Percentiles rank a stretch among this genome's conserved stretches.
These are phyloP conservation scores for Hypoxylon perforatum DNA, from an alignment of 495 filamentous ascomycete species.

Conservation along the genomic window DNA sequence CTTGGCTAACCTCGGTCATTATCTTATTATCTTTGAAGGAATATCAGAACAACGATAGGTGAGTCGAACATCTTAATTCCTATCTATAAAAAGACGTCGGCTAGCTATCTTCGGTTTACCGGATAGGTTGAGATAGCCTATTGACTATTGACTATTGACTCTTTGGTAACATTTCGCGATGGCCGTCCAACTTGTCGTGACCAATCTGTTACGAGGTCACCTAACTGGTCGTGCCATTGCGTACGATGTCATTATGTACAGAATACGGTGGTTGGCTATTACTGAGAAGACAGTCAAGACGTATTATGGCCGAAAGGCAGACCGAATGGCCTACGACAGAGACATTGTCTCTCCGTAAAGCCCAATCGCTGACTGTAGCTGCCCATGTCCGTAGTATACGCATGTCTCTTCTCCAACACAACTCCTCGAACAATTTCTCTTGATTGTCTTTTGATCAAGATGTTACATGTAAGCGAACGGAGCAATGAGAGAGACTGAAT, in stretches of 20 bases:
- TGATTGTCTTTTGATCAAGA: not conserved
- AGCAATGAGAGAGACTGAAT: not conserved
- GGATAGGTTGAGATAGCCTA: too few species aligned
- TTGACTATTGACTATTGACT: too few species aligned
- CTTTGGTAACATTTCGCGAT: too few species aligned
- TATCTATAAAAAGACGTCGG: slow-evolving; percentile 1
- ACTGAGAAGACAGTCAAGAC: not conserved
- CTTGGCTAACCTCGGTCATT: too few species aligned
- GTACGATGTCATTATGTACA: not conserved
- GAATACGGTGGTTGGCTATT: not conserved
- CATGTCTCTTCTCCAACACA: not conserved
- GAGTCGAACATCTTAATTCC: not conserved
- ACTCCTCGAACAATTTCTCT: not conserved
- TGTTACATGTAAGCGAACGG: not conserved
- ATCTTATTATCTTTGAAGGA: too few species aligned
- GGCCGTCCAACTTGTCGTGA: slow-evolving; percentile 12
- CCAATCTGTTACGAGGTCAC: slow-evolving; percentile 17
- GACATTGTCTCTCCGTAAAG: slow-evolving; percentile 22
- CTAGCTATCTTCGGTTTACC: slow-evolving; percentile 5
- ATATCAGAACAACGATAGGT: not conserved
- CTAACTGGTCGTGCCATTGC: not conserved
- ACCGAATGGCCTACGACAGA: slow-evolving; percentile 15
- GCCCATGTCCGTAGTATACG: not conserved
- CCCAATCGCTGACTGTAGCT: slow-evolving; percentile 1
- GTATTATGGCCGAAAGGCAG: slow-evolving; percentile 9